These are phyloP conservation scores for Fragaria vesca DNA, from an alignment of 306 rosid species.

Conservation along the genomic window DNA sequence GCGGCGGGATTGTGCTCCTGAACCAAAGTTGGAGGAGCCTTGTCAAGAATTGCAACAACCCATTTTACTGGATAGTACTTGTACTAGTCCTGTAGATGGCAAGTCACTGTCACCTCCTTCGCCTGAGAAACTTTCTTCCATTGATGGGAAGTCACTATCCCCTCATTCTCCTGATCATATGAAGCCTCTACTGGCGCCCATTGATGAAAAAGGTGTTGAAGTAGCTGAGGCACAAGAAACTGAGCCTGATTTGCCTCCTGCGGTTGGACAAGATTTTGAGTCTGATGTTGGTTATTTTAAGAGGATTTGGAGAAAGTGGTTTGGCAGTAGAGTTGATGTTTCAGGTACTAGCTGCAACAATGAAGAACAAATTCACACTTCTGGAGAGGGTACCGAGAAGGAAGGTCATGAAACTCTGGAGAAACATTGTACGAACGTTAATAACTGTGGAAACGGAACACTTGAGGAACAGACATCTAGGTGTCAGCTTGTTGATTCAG, in stretches of 20 bases:
- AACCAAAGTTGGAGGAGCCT: slow-evolving; percentile 18
- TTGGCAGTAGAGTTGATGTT: slow-evolving; percentile 26
- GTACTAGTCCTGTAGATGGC: slow-evolving; percentile 17
- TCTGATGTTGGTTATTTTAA: slow-evolving; percentile 36
- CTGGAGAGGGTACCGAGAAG: slow-evolving; percentile 31
- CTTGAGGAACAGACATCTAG: slow-evolving; percentile 32
- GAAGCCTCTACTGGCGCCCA: background rate
- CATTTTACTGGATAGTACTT: slow-evolving; percentile 8
- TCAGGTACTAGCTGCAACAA: slow-evolving; percentile 27
- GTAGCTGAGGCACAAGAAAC: slow-evolving; percentile 23
- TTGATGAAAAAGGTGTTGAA: slow-evolving; percentile 23
- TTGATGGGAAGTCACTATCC: slow-evolving; percentile 16
- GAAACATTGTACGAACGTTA: slow-evolving; percentile 6
- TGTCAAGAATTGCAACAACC: slow-evolving; percentile 29
- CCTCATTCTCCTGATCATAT: slow-evolving; percentile 22
- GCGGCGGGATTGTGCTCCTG: slow-evolving; percentile 26
- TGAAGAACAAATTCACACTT: slow-evolving; percentile 30
- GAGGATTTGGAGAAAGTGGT: slow-evolving; percentile 35
- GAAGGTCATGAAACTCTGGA: slow-evolving; percentile 17
- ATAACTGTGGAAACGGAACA: slow-evolving; percentile 23
- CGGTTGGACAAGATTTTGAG: slow-evolving; percentile 18
- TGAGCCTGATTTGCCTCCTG: slow-evolving; percentile 9
- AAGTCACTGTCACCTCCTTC: slow-evolving; percentile 8
- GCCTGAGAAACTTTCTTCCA: slow-evolving; percentile 5
- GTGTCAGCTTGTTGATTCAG: slow-evolving; percentile 39